Conservation (phyloP, 2,329 filamentous ascomycete species). For the Curvularia spicifera region DNA sequence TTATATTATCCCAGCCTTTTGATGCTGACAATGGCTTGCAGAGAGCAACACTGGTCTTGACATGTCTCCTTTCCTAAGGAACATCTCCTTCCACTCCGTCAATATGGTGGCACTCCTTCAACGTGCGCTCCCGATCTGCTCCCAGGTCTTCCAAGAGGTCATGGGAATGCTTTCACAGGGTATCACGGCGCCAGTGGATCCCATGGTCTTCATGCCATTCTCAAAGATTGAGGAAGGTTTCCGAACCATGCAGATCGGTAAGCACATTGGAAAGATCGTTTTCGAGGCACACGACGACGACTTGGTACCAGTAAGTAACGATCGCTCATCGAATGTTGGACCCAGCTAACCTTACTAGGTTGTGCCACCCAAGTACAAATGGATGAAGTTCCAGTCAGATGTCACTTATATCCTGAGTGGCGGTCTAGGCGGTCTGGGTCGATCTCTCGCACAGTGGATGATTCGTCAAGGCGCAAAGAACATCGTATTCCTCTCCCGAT, state of each 20-base stretch:
- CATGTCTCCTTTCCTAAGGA: conserved; percentile 22
- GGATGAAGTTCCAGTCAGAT: background rate
- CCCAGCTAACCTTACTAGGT: too few relatives aligned
- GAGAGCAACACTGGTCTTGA: conserved; percentile 16
- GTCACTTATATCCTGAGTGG: conserved; percentile 31
- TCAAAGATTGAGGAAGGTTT: conserved; percentile 18
- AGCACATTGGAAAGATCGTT: conserved; percentile 47
- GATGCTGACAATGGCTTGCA: background rate
- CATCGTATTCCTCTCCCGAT: conserved; percentile 19
- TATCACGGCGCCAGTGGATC: conserved; percentile 3
- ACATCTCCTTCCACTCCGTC: conserved; percentile 16
- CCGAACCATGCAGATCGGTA: conserved; percentile 37
- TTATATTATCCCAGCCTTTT: too few relatives aligned
- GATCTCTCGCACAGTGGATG: conserved; percentile 14
- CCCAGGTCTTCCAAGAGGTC: conserved; percentile 8
- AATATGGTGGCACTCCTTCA: conserved; percentile 15
- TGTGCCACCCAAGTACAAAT: too few relatives aligned
- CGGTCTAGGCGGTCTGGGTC: conserved; percentile 32
- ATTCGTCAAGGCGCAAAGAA: conserved; percentile 25
- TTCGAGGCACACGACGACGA: too few relatives aligned
- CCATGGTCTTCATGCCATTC: conserved; percentile 11
- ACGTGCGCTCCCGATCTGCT: conserved; percentile 11
- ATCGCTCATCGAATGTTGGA: too few relatives aligned
- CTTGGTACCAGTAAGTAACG: too few relatives aligned
- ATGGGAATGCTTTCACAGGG: background rate